Base-by-base conservation (phyloP, 306 rosid species). In the Comarum palustre region DNA sequence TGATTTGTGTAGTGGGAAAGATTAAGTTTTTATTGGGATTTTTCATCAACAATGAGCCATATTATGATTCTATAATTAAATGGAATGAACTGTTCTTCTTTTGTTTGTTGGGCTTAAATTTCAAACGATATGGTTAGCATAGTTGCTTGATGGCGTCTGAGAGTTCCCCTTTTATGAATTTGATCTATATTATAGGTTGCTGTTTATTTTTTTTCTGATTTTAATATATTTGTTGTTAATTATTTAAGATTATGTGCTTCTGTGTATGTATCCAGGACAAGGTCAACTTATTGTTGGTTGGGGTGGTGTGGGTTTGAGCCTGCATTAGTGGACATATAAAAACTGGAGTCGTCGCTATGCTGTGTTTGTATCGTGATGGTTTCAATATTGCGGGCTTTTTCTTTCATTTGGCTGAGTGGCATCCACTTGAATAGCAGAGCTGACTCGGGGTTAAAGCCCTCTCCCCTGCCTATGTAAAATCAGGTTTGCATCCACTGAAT, bases 371-470 rank as follows among this genome's bases (percentile, higher is more conserved):
- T 77, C 87, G 75, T 69, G 77, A 84, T 52, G 84, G 80, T 71
- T 83, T 77, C 41, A 78, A 79, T 77, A 69, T 82, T 76, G 77
- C 76, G 57, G 83, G 86, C 78, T 82, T 75, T 73, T 86, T 87
- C 66, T 81, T 79, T 75, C 98, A 93, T 77, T 84, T 89, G 78
- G 96, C 96, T 25, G 98, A 93, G 80, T 93, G 98, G 98, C 98
- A 93, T 82, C 98, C 98, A 19, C 81, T 90, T 63, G 79, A 90
- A 88, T 88, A 87, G 75, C 86, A 71, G n/a, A 71, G 85, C 45
- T 77, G 72, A 84, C 61, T 74, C 6, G 96, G 96, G 91, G 88
- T 77, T 81, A 80, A 74, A 70, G 87, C 92, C 93, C 88, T 81
- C 83, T 65, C 76, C 32, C 79, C 76, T 29, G 66, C 62, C 54